phyloP scores from a whole-genome alignment of 2,329 filamentous ascomycete genomes.

The Stagonosporopsis cucurbitacearum region DNA sequence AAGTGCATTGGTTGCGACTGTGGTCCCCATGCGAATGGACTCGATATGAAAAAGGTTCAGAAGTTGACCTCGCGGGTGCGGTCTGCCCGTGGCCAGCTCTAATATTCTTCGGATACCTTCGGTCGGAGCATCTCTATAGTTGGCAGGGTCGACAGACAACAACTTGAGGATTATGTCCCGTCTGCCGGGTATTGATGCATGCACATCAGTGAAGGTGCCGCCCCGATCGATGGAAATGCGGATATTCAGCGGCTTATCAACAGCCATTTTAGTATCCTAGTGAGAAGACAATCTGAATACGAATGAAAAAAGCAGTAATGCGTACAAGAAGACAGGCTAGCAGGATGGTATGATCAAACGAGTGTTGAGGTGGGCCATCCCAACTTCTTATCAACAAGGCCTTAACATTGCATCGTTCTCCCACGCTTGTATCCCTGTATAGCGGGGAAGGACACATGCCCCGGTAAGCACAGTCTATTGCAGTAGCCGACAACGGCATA shows the following conservation, averaged over 20 bases:
- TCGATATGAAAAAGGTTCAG: slow-evolving; percentile 9
- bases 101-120: slow-evolving; percentile 38
- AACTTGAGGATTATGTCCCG: slow-evolving; percentile 39
- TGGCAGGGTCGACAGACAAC: slow-evolving; percentile 37
- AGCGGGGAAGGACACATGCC: no score
- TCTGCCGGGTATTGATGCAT: slow-evolving; percentile 31
- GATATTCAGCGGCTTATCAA: slow-evolving; percentile 2
- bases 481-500: no score
- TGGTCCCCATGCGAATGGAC: slow-evolving; percentile 37
- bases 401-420: no score
- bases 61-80: background rate
- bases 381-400: no score
- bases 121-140: slow-evolving; percentile 41
- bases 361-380: no score
- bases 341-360: no score
- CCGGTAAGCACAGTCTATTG: no score
- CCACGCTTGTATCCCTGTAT: no score
- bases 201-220: slow-evolving; percentile 28
- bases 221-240: slow-evolving; percentile 22
- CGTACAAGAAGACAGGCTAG: no score
- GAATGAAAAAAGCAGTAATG: no score
- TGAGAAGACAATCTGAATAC: no score
- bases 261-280: slow-evolving; percentile 1
- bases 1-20: slow-evolving; percentile 42
- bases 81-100: slow-evolving; percentile 13